phyloP scores from a whole-genome alignment of 345 rosid species.

The Punica granatum region DNA sequence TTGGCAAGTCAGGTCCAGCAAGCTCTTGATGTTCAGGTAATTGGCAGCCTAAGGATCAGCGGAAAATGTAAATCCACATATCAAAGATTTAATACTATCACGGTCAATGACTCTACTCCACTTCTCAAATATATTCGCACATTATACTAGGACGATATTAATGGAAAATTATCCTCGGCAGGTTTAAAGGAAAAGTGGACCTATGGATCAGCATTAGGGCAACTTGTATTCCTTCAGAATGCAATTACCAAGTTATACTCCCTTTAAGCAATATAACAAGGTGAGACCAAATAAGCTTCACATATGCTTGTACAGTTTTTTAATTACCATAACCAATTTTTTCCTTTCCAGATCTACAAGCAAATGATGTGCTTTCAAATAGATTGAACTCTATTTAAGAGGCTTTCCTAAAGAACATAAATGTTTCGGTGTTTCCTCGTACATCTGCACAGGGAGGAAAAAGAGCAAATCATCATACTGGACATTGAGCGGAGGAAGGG shows the following conservation, averaged over 20 bases:
- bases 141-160: background rate
- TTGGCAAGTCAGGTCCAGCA: slow-evolving; percentile 33
- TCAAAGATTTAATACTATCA: background rate
- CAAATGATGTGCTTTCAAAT: background rate
- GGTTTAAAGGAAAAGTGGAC: too few species aligned
- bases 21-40: slow-evolving; percentile 26
- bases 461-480: background rate
- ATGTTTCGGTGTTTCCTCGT: background rate
- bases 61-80: background rate
- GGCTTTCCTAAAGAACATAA: background rate
- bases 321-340: background rate
- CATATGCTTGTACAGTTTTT: background rate
- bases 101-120: background rate
- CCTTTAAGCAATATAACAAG: background rate
- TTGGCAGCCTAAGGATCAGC: slow-evolving; percentile 27
- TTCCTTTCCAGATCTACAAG: background rate
- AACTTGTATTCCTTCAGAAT: background rate
- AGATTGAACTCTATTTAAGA: background rate
- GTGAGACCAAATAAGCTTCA: background rate
- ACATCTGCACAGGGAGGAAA: background rate
- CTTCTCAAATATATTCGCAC: background rate
- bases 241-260: background rate
- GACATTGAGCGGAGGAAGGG: too few species aligned
- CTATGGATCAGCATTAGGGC: too few species aligned
- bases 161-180: too few species aligned